Percentiles rank a stretch among this genome's conserved stretches.
phyloP scores from a whole-genome alignment of 2,329 filamentous ascomycete species.

The Salinomyces thailandicus region DNA sequence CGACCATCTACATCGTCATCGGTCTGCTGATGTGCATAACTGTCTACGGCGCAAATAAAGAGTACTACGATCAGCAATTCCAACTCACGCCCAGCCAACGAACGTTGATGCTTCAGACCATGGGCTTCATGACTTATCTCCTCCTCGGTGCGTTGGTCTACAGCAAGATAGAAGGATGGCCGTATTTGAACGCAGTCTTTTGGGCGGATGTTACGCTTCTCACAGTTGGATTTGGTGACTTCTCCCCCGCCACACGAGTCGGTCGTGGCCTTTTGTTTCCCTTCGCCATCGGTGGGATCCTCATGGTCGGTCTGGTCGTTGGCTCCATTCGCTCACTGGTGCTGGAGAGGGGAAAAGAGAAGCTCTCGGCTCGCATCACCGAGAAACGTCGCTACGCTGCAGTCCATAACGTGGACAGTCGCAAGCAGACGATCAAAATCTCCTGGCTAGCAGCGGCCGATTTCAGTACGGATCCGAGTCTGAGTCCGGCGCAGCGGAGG shows the following conservation, averaged over 20 bases:
- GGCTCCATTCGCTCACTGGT: slow-evolving; percentile 42
- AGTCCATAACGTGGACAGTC: slow-evolving; percentile 28
- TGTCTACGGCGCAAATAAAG: slow-evolving; percentile 43
- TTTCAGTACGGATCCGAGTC: slow-evolving; percentile 33
- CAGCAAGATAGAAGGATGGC: slow-evolving; percentile 42
- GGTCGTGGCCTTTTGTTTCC: slow-evolving; percentile 44
- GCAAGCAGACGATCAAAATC: slow-evolving; percentile 34
- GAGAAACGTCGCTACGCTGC: slow-evolving; percentile 39
- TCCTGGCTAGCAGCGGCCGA: slow-evolving; percentile 30
- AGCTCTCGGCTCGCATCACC: slow-evolving; percentile 40
- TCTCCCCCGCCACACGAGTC: slow-evolving; percentile 38
- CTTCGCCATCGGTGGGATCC: slow-evolving; percentile 45
- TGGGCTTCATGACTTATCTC: slow-evolving; percentile 39
- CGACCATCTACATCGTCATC: slow-evolving; percentile 46
- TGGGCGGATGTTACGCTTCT: slow-evolving; percentile 48
- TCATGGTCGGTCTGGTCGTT: slow-evolving; percentile 46
- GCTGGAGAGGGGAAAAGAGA: slow-evolving; percentile 41
- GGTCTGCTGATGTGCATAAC: slow-evolving; percentile 45
- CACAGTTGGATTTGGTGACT: slow-evolving; percentile 45
- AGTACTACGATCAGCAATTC: slow-evolving; percentile 46
- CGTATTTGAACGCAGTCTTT: slow-evolving; percentile 44
- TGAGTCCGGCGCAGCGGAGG: slow-evolving; percentile 28
- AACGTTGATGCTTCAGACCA: slow-evolving; percentile 45
- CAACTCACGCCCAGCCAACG: slow-evolving; percentile 46
- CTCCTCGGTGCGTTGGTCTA: slow-evolving; percentile 39